Percentiles rank a stretch among this genome's conserved stretches.
These are phyloP conservation scores for Auriscalpium microsporum DNA, from an alignment of 768 basidiomycete genomes.

Conservation along the genomic window DNA sequence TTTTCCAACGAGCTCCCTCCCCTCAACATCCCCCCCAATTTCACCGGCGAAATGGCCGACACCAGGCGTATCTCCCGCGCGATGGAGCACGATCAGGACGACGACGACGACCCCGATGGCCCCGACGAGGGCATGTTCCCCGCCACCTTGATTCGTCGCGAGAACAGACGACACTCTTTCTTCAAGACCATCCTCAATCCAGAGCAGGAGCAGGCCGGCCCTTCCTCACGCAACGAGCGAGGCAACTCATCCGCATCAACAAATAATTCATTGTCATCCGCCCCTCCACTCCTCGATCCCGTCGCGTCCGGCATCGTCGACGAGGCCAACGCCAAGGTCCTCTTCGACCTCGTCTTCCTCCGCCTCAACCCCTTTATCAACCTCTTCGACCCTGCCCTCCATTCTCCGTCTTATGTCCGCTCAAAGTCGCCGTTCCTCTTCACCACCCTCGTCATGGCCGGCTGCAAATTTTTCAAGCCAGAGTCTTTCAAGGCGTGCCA, in stretches of 20 bases:
- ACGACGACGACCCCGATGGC: slow-evolving; percentile 56
- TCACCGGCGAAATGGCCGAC: slow-evolving; percentile 5
- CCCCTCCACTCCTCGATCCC: slow-evolving; percentile 48
- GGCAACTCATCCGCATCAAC: slow-evolving; percentile 22
- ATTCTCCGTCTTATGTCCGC: slow-evolving; percentile 75
- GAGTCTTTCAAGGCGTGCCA: slow-evolving; percentile 60
- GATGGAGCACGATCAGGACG: slow-evolving; percentile 37
- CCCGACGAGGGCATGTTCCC: slow-evolving; percentile 62
- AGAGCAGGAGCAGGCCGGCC: slow-evolving; percentile 35
- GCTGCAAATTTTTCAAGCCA: slow-evolving; percentile 75
- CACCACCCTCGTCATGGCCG: slow-evolving; percentile 76
- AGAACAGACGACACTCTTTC: slow-evolving; percentile 67
- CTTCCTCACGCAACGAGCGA: slow-evolving; percentile 25
- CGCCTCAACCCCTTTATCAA: slow-evolving; percentile 87
- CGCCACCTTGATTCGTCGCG: slow-evolving; percentile 62
- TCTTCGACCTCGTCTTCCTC: slow-evolving; percentile 74
- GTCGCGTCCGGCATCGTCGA: slow-evolving; percentile 62
- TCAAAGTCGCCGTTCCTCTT: slow-evolving; percentile 75
- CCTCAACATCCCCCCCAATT: slow-evolving; percentile 28
- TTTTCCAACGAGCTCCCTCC: slow-evolving; percentile 44
- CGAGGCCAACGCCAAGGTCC: slow-evolving; percentile 58
- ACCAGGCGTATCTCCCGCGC: slow-evolving; percentile 7
- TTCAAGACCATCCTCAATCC: slow-evolving; percentile 80
- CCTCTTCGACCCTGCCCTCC: slow-evolving; percentile 80
- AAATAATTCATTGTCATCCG: neutral